Evolutionary conservation across 2,329 filamentous ascomycete species (phyloP), one percentile per base, ranked within the genome.

Genomic region (Arthrobotrys pseudoclavata): DNA sequence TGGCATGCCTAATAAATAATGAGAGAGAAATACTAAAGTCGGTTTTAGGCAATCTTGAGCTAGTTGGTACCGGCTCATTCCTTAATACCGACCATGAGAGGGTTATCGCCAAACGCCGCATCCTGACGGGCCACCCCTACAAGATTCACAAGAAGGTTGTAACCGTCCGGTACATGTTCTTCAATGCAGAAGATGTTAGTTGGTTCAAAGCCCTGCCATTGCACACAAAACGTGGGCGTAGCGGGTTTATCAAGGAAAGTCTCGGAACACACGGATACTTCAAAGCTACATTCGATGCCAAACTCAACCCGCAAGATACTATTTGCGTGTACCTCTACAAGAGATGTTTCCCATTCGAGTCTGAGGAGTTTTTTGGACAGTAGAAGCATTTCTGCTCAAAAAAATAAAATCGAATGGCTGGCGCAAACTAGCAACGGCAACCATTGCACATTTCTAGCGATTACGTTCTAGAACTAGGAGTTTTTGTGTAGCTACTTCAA

Each of bases 81-180:
- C 87, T 97, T 15, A 79, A 90, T 94, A 0, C 92, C 94, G 84
- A 94, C 84, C 83, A 89, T 83, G 82, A 85, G 57, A 91, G 96
- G 45, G 91, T 99, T 69, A 90, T 99, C 76, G 94, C 95, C 81
- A 99, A 99, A 86, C 91, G 96, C 64, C 90, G 97, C 81, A 92
- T 98, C 80, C 87, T 99, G 71, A 97, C 96, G 0, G 96, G 96
- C 15, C 95, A 99, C 83, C 96, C 96, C 0, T 97, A 93, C 88
- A 97, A 99, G 86, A 99, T 99, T 84, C 93, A 99, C 89, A 97
- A 97, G 88, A 94, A 92, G 84, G 87, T 99, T 24, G 96, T 99
- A 76, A 99, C 96, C 0, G 91, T 99, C 55, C 91, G 96, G 31
- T 99, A 99, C 88, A 99, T 99, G 96, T 99, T 99, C 88, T 99